Base-by-base conservation (phyloP, 306 rosid species). In the Rubus idaeus region DNA sequence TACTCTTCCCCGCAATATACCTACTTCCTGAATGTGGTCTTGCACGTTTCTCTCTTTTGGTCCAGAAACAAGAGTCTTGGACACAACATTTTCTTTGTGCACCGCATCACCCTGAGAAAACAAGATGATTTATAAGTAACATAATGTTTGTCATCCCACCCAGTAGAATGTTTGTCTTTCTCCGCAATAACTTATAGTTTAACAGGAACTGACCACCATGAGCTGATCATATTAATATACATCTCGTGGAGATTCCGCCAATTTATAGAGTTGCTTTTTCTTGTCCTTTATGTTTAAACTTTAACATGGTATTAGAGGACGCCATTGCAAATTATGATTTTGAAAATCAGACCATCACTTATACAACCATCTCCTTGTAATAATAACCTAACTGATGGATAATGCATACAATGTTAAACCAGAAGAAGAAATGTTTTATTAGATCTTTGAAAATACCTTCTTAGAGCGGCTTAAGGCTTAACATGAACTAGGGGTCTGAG, bases 71-170 rank as follows among this genome's bases (percentile, higher is more conserved):
- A 75, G 83, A 78, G 79, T 73, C 78, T 71, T 90, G 68, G 81
- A 77, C 64, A 74, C 58, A 81, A 46, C 76, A 64, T 77, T 81
- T 46, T 88, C 85, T 40, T 73, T 86, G 55, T 50, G 82, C 45
- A 46, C 77, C 63, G 40, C 77, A 77, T 69, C 82, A 79, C 80
- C 88, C 98, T 88, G 83, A 79, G 82, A 71, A 84, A 85, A 72
- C 45, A 71, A 83, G 60, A 66, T 16, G 41, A 20, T 30, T 75
- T 17, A 40, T 20, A 35, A 75, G 9, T 63, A 14, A 75, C 63
- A 51, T 23, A 10, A 58, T n/a, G 42, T 46, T 21, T 46, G 18
- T n/a, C 8, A 74, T 46, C 77, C 18, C n/a, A 11, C 71, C 45
- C 35, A 11, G 30, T 49, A 67, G 52, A 52, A 14, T 69, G 10